Conservation (phyloP, 2,329 filamentous ascomycete genomes). For the Cladosporium oxysporum region DNA sequence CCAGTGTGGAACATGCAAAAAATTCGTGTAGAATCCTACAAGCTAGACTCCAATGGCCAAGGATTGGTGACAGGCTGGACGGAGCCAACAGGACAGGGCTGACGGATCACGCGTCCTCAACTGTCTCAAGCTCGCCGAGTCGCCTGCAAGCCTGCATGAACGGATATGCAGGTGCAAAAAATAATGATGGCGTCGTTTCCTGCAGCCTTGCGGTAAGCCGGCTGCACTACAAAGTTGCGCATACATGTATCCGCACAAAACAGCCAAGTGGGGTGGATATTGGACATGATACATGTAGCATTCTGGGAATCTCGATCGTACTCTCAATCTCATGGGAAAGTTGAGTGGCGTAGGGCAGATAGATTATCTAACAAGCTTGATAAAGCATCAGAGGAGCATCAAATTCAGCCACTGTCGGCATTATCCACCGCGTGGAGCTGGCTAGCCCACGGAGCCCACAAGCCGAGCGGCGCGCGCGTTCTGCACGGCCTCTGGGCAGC, state of each 20-base stretch:
- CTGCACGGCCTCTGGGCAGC: constrained; percentile 7
- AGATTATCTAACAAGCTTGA: background rate
- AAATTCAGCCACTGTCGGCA: background rate
- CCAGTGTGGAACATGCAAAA: background rate
- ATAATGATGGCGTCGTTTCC: background rate
- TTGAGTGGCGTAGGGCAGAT: constrained; percentile 3
- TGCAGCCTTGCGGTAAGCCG: background rate
- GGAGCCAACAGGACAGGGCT: constrained; percentile 2
- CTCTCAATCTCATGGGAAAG: background rate
- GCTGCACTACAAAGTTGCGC: background rate
- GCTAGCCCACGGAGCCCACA: background rate
- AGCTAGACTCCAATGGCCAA: background rate
- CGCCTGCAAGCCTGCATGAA: constrained; percentile 3
- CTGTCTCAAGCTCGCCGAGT: background rate
- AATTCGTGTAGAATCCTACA: background rate
- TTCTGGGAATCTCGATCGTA: background rate
- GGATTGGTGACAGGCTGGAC: background rate
- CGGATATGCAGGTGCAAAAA: constrained; percentile 3
- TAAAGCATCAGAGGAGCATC: background rate
- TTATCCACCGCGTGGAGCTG: constrained; percentile 5
- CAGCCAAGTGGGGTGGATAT: background rate
- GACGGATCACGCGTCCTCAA: background rate
- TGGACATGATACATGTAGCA: background rate
- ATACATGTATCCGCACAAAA: background rate
- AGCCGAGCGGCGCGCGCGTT: background rate